Evolutionary conservation across 768 basidiomycete genomes (phyloP).

Genomic region (Lentinula guzmanii): DNA sequence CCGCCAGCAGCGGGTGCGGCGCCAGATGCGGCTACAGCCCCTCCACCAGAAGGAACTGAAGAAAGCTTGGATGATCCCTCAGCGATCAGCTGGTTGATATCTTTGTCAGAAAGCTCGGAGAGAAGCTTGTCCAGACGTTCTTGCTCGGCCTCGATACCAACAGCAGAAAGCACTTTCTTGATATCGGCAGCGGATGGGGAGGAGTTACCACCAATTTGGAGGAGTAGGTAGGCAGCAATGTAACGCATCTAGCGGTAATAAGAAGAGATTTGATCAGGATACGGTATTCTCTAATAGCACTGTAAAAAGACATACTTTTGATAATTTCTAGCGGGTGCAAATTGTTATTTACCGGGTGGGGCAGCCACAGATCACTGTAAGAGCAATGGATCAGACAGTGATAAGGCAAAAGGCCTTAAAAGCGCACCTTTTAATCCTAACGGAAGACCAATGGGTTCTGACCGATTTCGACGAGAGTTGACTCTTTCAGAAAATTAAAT

Average conservation of each 20-base stretch:
- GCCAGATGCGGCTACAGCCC: slow-evolving; percentile 50
- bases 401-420: neutral
- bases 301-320: slow-evolving; percentile 15
- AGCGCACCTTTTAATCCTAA: slow-evolving; percentile 76
- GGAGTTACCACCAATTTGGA: slow-evolving; percentile 89
- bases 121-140: slow-evolving; percentile 77
- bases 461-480: slow-evolving; percentile 33
- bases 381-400: neutral
- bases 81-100: slow-evolving; percentile 84
- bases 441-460: slow-evolving; percentile 96
- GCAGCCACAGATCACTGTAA: slow-evolving; percentile 90
- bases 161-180: slow-evolving; percentile 78
- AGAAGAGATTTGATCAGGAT: neutral
- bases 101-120: slow-evolving; percentile 88
- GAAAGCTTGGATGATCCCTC: slow-evolving; percentile 92
- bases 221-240: slow-evolving; percentile 95
- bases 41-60: slow-evolving; percentile 95
- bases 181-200: slow-evolving; percentile 82
- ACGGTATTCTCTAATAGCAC: slow-evolving; percentile 22
- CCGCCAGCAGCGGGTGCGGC: slow-evolving; percentile 48
- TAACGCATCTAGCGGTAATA: slow-evolving; percentile 62
- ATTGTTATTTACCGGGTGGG: slow-evolving; percentile 32
- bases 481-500: neutral
- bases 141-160: slow-evolving; percentile 86
- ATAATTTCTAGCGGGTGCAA: slow-evolving; percentile 15